Base-by-base conservation (phyloP, 2,329 filamentous ascomycete species). In the Fusarium xyrophilum region DNA sequence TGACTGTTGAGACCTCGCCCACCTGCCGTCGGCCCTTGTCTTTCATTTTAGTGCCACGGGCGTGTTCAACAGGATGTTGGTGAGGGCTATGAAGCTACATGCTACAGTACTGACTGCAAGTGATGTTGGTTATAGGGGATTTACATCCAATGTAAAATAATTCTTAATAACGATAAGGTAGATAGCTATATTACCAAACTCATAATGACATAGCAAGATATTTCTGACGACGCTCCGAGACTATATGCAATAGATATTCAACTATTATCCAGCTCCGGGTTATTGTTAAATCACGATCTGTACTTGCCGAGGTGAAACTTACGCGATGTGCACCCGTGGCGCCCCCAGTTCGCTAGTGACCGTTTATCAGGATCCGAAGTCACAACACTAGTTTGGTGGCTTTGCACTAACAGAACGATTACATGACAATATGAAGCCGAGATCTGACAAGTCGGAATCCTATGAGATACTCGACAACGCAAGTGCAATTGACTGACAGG, bases 211-310 rank as follows among this genome's bases (percentile, higher is more conserved):
- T 12, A 1, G 14, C 5, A 2, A 15, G 10, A 21, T 4, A 17
- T 13, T 1, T 17, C 3, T 5, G 14, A 46, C 1, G 2, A 1
- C 2, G 19, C 9, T 12, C 0, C 2, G 19, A 21, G 25, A 1
- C 3, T 28, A 6, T 6, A 15, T 2, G 4, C 19, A 30, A 13
- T 30, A 21, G 4, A 28, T 15, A 0, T 0, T 8, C 1, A 2
- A 7, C 5, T 3, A n/a, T 12, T 2, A 8, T 15, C 19, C 9
- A 15, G 10, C 1, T 28, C 6, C 6, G n/a, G 6, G 3, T 2
- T n/a, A n/a, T n/a, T 11, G 2, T n/a, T 5, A 19, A 43, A 19
- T n/a, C 3, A n/a, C 2, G 2, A n/a, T 7, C 0, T 27, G 2
- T 19, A 3, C 7, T n/a, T 27, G 4, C 13, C 12, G 3, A 43